Conservation (phyloP, 2,329 filamentous ascomycete genomes). For the Rhinocladiella mackenziei region DNA sequence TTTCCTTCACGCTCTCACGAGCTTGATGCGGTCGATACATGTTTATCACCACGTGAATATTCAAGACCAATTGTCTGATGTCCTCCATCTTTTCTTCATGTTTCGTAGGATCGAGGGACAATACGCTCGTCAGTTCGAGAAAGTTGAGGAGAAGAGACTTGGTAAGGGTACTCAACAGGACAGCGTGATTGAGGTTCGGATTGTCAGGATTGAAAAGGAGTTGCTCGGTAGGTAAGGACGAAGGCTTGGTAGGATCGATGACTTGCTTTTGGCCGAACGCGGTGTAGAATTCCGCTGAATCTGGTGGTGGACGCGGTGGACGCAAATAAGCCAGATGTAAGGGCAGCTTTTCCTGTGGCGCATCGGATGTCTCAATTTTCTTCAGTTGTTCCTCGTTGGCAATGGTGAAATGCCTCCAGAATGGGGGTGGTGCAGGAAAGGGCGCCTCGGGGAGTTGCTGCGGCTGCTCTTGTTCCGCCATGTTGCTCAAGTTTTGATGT, state of each 20-base stretch:
- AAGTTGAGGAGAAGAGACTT: slow-evolving; percentile 87
- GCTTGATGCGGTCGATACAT: slow-evolving; percentile 93
- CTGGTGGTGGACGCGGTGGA: slow-evolving; percentile 69
- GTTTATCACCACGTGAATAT: slow-evolving; percentile 90
- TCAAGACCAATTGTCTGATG: slow-evolving; percentile 76
- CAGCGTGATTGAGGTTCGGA: slow-evolving; percentile 42
- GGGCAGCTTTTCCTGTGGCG: slow-evolving; percentile 52
- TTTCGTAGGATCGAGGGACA: slow-evolving; percentile 58
- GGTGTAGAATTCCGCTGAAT: slow-evolving; percentile 59
- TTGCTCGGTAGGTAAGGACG: slow-evolving; percentile 46
- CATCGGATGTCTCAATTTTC: slow-evolving; percentile 40
- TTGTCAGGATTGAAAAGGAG: slow-evolving; percentile 59
- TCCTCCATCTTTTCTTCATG: slow-evolving; percentile 64
- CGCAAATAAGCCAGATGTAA: slow-evolving; percentile 71
- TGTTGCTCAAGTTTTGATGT: no score
- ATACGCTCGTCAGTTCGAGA: slow-evolving; percentile 71
- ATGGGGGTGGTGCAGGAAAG: slow-evolving; percentile 82
- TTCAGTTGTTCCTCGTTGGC: slow-evolving; percentile 64
- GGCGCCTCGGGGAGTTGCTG: slow-evolving; percentile 53
- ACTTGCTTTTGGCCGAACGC: slow-evolving; percentile 76
- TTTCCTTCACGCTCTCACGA: slow-evolving; percentile 75
- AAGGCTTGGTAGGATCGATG: slow-evolving; percentile 38
- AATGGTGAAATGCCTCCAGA: slow-evolving; percentile 82
- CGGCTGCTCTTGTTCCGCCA: slow-evolving; percentile 34
- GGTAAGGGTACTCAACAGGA: slow-evolving; percentile 68